phyloP scores from a whole-genome alignment of 2,329 filamentous ascomycete genomes.

The Pseudogymnoascus sp. region DNA sequence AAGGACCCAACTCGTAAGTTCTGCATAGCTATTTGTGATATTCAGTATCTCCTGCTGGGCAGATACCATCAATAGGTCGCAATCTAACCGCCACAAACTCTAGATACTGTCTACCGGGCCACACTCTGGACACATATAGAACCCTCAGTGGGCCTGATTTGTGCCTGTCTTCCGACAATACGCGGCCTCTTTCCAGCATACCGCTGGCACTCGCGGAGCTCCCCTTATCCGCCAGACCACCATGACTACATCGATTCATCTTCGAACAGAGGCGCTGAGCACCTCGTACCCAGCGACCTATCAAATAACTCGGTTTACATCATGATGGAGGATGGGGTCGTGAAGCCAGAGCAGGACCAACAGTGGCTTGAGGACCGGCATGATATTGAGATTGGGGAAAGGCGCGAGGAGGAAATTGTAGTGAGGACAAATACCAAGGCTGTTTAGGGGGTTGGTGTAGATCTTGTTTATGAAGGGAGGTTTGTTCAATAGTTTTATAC shows the following conservation, averaged over 20 bases:
- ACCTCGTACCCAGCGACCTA: neutral
- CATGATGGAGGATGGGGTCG: neutral
- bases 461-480: neutral
- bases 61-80: neutral
- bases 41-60: neutral
- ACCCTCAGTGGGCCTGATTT: constrained; percentile 2
- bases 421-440: neutral
- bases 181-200: neutral
- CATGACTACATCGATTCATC: neutral
- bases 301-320: neutral
- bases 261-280: neutral
- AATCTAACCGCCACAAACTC: neutral
- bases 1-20: constrained; percentile 18
- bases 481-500: neutral
- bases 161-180: constrained; percentile 2
- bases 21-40: neutral
- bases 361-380: neutral
- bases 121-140: constrained; percentile 6
- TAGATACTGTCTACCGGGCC: neutral
- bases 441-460: neutral
- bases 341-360: neutral
- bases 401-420: neutral
- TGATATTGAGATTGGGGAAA: neutral
- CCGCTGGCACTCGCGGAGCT: neutral
- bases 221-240: neutral